Base-by-base conservation (phyloP, 1,284 basidiomycete genomes). In the Volvariella volvacea region DNA sequence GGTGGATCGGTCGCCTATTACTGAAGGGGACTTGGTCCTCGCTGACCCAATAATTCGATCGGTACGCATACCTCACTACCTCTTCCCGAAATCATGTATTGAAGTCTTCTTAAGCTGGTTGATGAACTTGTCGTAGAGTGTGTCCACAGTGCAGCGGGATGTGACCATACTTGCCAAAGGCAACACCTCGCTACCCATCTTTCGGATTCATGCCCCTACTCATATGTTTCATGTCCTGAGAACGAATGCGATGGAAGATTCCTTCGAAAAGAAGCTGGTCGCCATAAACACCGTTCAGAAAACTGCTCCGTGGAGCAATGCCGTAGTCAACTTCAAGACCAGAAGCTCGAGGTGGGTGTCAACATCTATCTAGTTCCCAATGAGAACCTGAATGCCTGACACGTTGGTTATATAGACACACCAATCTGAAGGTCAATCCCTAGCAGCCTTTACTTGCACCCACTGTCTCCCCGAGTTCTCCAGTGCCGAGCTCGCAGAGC, bases 41-140 rank as follows among this genome's bases (percentile, higher is more conserved):
- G 82, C 85, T 10, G 75, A 80, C 56, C 77, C 82, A 8, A 78
- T 90, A 25, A 70, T 90, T 30, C 76, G 85, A 53, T 79, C 85
- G 50, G 87, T 89, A 28, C 12, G 52, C 50, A 84, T 71, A 16
- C 45, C 14, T 9, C n/a, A 19, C 48, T 39, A 36, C 45, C 43
- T 51, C 42, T 55, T 51, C 17, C 16, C 31, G 19, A 3, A 9
- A 22, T 14, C 17, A 20, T 22, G 17, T 25, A 31, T 39, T 38
- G 16, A 7, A 3, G n/a, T 43, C 25, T 46, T 4, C 45, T 48
- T 19, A 51, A 91, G 87, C 79, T 93, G 54, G 86, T 92, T 32
- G 88, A 92, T 52, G 90, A 92, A 65, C 70, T 93, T 34, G 48
- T 77, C 21, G 88, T 92, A 0, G 76, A 82, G 55, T 92, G 90